Evolutionary conservation across 2,329 filamentous ascomycete genomes (phyloP), one percentile per base, ranked within the genome.

Genomic region (Graphilbum sp.): DNA sequence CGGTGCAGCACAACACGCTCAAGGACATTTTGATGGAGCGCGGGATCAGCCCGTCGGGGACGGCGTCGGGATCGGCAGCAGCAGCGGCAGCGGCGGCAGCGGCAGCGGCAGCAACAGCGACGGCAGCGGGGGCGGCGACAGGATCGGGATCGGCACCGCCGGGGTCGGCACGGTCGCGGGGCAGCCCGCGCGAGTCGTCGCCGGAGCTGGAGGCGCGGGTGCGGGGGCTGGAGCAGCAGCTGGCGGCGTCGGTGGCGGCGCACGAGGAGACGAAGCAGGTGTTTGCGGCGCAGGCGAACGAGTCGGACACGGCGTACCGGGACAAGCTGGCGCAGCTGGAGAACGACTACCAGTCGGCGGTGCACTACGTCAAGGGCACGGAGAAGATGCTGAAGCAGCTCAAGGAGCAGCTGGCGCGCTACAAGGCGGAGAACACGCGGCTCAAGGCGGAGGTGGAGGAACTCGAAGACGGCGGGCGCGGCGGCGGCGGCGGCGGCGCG

Each of bases 381-480:
- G 90, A 98, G 60, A 96, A 95, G 69, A 95, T 98, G 86, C 72
- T 98, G 35, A 87, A 90, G 59, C 88, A 92, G 57, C 88, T 98
- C 69, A 96, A 96, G 63, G 86, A 95, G 51, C 90, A 98, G 60
- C 67, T 98, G n/a, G 69, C 80, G 39, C 83, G 86, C 41, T 90
- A 92, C 61, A 96, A 96, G 67, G 62, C 75, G 12, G 81, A 90
- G 43, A 95, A 95, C 51, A 64, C 68, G 16, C 80, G 81, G 43
- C 66, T 98, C 31, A 87, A 90, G 56, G 71, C 75, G 34, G 85
- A 95, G 51, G 64, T 95, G n/a, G 70, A 79, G 29, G 67, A 72
- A 38, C 64, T 76, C 38, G 77, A 72, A 55, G 74, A 60, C 29
- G 56, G 63, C 36, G 24, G 37, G 34, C 12, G 25, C 10, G 20